Evolutionary conservation across 1,139 yeast species (phyloP), one percentile per base, ranked within the genome.

Genomic region (Blastobotrys raffinosifermentans): DNA sequence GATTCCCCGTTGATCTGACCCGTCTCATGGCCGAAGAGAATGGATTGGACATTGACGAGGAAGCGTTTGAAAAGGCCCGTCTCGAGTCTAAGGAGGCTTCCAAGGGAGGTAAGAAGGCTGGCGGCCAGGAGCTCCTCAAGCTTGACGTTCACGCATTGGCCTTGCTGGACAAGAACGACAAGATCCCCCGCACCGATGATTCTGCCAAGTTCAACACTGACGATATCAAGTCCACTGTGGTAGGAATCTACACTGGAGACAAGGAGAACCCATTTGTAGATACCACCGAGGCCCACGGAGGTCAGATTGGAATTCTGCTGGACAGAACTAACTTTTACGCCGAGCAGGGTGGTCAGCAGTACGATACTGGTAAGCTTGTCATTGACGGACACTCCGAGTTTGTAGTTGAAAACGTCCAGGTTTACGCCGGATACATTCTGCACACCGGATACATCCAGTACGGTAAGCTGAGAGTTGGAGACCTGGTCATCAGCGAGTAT

Each of bases 281-380:
- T 18, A 42, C 64, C 1, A 61, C 69, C 10, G 61, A 61, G 16
- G 69, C 60, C 37, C 62, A 72, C 35, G 55, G 65, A 18, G 70
- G 65, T 40, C 86, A 81, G 58, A 67, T 74, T 48, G 98, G 98
- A 59, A 65, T 91, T 39, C 62, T 91, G 39, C 72, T 91, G 45
- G 94, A 91, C 63, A 80, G 76, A 63, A 84, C 97, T 23, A 93
- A 94, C 58, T 86, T 91, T 66, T 91, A 91, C 58, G 97, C 98
- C 35, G 99, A 91, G 67, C 94, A 85, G 66, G 99, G 99, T 76
- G 99, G 99, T 57, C 99, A 91, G 70, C 96, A 86, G 64, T 82
- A 74, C 58, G 99, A 91, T 60, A 83, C 94, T 31, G 99, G 99
- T 64, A 83, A 77, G 62, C 70, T 91, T 49, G 91, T 87, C 35